A percentile compares a stretch with the other conserved stretches of the same genome.
Conservation (phyloP, 768 basidiomycete genomes). For the Mycena sanguinolenta region DNA sequence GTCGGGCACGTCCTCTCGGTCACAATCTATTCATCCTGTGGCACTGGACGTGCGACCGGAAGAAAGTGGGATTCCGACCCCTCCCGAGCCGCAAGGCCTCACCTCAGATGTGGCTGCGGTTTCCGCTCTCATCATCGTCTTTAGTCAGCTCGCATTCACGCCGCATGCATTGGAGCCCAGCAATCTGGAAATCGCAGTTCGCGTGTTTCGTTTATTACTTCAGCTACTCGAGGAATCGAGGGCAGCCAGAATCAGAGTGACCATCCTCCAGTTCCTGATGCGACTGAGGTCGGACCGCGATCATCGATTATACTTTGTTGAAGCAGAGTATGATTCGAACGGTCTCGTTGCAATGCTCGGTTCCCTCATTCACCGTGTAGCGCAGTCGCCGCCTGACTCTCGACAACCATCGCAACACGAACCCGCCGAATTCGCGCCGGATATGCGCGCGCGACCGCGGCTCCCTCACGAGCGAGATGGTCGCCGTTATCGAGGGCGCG, state of each 20-base stretch:
- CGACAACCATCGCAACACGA: constrained; percentile 19
- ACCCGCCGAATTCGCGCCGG: constrained; percentile 38
- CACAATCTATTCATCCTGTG: constrained; percentile 66
- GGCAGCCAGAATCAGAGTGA: constrained; percentile 73
- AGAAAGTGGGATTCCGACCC: constrained; percentile 42
- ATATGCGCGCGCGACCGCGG: constrained; percentile 62
- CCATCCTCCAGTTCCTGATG: constrained; percentile 88
- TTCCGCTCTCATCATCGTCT: constrained; percentile 73
- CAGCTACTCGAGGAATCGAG: constrained; percentile 59
- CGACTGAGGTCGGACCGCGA: constrained; percentile 91
- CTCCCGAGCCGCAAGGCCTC: constrained; percentile 42
- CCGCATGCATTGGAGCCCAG: constrained; percentile 63
- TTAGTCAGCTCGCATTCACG: constrained; percentile 79
- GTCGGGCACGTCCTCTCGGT: constrained; percentile 65
- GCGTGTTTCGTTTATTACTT: constrained; percentile 67
- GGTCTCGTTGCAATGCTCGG: constrained; percentile 72
- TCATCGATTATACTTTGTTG: constrained; percentile 83
- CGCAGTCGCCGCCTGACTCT: constrained; percentile 8
- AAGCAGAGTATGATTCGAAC: constrained; percentile 66
- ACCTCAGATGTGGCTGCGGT: constrained; percentile 71
- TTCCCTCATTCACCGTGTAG: constrained; percentile 69
- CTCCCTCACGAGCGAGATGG: constrained; percentile 66
- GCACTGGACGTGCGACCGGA: constrained; percentile 52
- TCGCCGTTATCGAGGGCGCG: constrained; percentile 66
- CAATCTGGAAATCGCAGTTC: constrained; percentile 66